Evolutionary conservation across 805 yeast genomes (phyloP), one percentile per base, ranked within the genome.

Genomic region (Ogataea polymorpha): DNA sequence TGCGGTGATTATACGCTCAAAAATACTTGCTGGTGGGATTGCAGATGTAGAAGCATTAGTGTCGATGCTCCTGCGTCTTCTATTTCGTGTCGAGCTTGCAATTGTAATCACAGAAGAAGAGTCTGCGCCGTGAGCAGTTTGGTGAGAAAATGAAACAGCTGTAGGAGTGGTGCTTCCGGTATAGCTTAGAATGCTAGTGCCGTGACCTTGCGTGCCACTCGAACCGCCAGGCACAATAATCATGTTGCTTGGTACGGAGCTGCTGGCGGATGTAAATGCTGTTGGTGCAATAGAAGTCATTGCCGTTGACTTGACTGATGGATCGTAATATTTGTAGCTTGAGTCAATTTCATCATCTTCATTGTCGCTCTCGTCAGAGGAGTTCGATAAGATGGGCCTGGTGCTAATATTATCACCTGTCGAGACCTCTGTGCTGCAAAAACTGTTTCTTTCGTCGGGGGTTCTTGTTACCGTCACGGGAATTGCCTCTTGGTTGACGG

Each of bases 21-120:
- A 64, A 8, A 82, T 79, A 48, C 84, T 77, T n/a, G 86, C 83
- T 0, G 89, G 88, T 1, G 88, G 79, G 13, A 82, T 81, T 0
- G 87, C 87, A 20, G 79, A 68, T 0, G 84, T 77, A 37, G 84
- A 77, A 15, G 86, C 77, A 49, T 79, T 81, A 20, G 76, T 72
- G 28, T 74, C 71, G 7, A 68, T 55, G 18, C 65, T 59, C 15
- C 65, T 43, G 25, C 67, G 46, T 42, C 66, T 47, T 32, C 61
- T 45, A 34, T 61, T 55, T 17, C 66, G 52, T 2, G 65, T 59
- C 2, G 65, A 60, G 26, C 62, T 55, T 2, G 66, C 66, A 39
- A 63, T 53, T 2, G 68, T 63, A 5, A 63, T 50, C 15, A 63
- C 60, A 2, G 65, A 60, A 0, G 63, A 55, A 1, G 63, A 58